Conservation (phyloP, 345 rosid species). For the Brassica cretica region DNA sequence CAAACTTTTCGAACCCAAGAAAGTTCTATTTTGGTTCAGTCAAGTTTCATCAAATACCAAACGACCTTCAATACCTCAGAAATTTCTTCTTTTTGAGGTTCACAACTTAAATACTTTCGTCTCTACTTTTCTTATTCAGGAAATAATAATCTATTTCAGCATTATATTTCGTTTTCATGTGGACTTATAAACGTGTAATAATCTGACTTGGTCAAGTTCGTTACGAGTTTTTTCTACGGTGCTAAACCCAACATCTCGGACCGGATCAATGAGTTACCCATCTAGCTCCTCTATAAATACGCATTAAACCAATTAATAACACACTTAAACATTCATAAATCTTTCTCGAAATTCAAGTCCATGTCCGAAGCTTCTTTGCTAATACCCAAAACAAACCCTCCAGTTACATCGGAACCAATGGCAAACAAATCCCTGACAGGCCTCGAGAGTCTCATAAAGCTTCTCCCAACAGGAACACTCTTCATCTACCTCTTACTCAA, state of each 20-base stretch:
- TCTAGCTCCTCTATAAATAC: constrained; percentile 24
- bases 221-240: constrained; percentile 22
- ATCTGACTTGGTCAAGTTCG: constrained; percentile 27
- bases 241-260: constrained; percentile 33
- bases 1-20: not conserved
- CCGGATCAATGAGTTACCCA: constrained; percentile 31
- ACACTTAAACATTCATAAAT: constrained; percentile 15
- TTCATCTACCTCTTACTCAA: constrained; percentile 78
- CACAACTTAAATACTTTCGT: not conserved
- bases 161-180: constrained; percentile 13
- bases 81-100: constrained; percentile 12
- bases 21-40: constrained; percentile 15
- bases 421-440: constrained; percentile 52
- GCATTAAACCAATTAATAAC: constrained; percentile 16
- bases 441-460: constrained; percentile 68
- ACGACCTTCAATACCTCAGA: not conserved
- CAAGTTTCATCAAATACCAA: constrained; percentile 16
- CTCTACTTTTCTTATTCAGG: not conserved
- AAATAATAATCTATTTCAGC: not conserved
- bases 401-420: constrained; percentile 38
- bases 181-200: constrained; percentile 3
- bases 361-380: constrained; percentile 34
- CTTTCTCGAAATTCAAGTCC: not conserved
- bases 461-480: constrained; percentile 90
- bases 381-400: constrained; percentile 17